Base-by-base conservation (phyloP, 176 grass and related monocot species). In the Oryza punctata region DNA sequence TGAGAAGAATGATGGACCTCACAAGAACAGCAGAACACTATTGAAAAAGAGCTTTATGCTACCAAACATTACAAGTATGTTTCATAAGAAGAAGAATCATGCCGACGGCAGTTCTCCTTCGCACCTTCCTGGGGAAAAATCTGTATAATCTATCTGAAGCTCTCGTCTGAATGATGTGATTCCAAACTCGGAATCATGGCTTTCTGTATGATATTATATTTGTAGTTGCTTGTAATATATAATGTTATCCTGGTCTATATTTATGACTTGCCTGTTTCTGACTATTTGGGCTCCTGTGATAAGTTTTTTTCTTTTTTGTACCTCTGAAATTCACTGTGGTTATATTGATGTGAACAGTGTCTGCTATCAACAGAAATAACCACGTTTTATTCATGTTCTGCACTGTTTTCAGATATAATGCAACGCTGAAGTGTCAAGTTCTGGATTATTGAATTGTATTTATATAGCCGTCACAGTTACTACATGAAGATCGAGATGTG, bases 71-170 rank as follows among this genome's bases (percentile, higher is more conserved):
- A 88, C 83, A 16, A 66, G 78, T 38, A 98, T 98, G 76, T 91
- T 98, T 63, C 77, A 91, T 85, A 98, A 90, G 87, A 92, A 89
- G 81, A 97, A 91, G 82, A 70, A 49, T 78, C 88, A 93, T 25
- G 59, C 63, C 30, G 87, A 89, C 63, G 79, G 81, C 50, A 81
- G 86, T 70, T 91, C 92, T 14, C 81, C 92, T 19, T 97, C 88
- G 16, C 49, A 86, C 35, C 78, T 88, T 67, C 90, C 92, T 32
- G 88, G 86, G 7, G 90, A 63, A 78, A 94, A 69, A 59, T 91
- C 84, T 45, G 84, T 89, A 74, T 97, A 85, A 91, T 90, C 8
- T 68, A 87, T 69, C 21, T 12, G 19, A 40, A 16, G 71, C 43
- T 75, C 66, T 33, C 30, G 65, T 85, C 85, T 65, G 7, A 59